Evolutionary conservation across 2,329 filamentous ascomycete species (phyloP), one percentile per base, ranked within the genome.

Genomic region (Fusarium napiforme): DNA sequence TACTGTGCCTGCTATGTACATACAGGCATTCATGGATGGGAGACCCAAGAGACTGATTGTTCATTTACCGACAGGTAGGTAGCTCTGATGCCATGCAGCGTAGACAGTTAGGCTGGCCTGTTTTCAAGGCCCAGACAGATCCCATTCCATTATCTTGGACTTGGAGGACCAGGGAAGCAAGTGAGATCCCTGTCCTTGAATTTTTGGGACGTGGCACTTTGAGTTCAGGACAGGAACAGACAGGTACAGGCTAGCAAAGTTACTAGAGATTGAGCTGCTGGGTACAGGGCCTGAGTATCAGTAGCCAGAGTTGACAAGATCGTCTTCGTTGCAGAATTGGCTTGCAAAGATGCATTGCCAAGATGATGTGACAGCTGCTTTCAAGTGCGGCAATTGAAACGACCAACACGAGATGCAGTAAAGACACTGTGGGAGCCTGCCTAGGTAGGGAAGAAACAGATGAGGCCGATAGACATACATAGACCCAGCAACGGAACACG

Each of bases 21-120:
- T 40, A 40, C 34, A 40, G 50, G 50, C 50, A 55, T 40, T n/a
- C 50, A 30, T 50, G 55, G 49, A 52, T 52, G 58, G 52, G 36
- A 49, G 23, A 60, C 47, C 65, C 43, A 49, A 28, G 53, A 50
- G 39, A 52, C 42, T 71, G 67, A 62, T 60, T 56, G 58, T 71
- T 73, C 71, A 74, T 60, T 73, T 73, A 74, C 71, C 71, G 71
- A 71, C 71, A 72, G 67, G 58, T 64, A 63, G 71, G 71, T 73
- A 74, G 42, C 58, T 63, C 57, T 64, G 45, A 73, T 72, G 67
- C 71, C 71, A 74, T 72, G 71, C 72, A 60, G 67, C 59, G 26
- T 61, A 46, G 67, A 36, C 42, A 66, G 55, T 56, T 59, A 65
- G 43, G 16, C 36, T 32, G 71, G 43, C 68, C 64, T 46, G 50